Base-by-base conservation (phyloP, 768 basidiomycete genomes). In the Leccinum truebloodii region DNA sequence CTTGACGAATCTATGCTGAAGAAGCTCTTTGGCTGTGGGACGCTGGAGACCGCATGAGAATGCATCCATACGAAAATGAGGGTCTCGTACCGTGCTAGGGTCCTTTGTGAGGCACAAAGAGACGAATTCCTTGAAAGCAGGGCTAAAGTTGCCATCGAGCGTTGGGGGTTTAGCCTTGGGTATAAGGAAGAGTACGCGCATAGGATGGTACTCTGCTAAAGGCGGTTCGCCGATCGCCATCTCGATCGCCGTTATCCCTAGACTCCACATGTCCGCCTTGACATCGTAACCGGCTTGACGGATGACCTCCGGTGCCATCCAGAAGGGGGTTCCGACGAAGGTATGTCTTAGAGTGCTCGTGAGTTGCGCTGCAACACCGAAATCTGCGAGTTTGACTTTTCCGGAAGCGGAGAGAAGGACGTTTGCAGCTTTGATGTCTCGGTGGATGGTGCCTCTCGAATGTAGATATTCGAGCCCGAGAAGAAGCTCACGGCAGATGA, bases 271-370 rank as follows among this genome's bases (percentile, higher is more conserved):
- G 73, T 98, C 96, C 3, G 96, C 96, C 75, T 95, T 94, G 2
- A 87, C 84, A 70, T 98, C 95, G 75, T 98, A 98, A 1, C 95
- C 96, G 6, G 95, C 90, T 74, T 98, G 95, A 35, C 94, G 88
- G 68, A 98, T 98, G 58, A 98, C 96, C 74, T 98, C 96, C 2
- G 96, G 96, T 3, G 96, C 96, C 95, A 96, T 96, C 94, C 94
- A 96, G 71, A 94, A 95, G 2, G 94, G 94, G 3, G 94, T 95
- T 30, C 94, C 96, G 60, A 99, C 96, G 72, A 99, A 98, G 0
- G 97, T 99, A 71, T 98, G 95, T 52, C 96, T 86, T 54, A 96
- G 80, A 0, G 95, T 96, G 74, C 83, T 94, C 44, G 95, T 95
- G 62, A 99, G 86, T 71, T 98, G 95, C 2, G 97, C 97, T 7